A percentile compares a stretch with the other conserved stretches of the same genome.
phyloP scores from a whole-genome alignment of 2,329 filamentous ascomycete genomes.

The Purpureocillium lavendulum region DNA sequence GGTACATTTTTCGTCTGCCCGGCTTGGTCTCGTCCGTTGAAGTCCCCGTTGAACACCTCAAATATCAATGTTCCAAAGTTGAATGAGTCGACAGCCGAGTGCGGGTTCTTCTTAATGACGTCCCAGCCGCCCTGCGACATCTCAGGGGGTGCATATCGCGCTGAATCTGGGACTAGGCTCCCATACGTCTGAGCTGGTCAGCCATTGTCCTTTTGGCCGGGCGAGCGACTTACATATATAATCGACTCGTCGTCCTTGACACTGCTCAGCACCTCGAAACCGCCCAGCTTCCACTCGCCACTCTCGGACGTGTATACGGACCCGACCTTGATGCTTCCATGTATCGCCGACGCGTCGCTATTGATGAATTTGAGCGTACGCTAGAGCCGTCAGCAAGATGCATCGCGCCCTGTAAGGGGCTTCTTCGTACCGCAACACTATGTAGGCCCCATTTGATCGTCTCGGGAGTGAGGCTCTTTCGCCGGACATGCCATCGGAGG shows the following conservation, averaged over 20 bases:
- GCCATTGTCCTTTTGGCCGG: background rate
- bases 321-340: slow-evolving; percentile 75
- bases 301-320: slow-evolving; percentile 93
- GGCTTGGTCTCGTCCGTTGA: slow-evolving; percentile 66
- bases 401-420: background rate
- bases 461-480: slow-evolving; percentile 81
- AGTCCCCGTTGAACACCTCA: slow-evolving; percentile 87
- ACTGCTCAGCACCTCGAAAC: slow-evolving; percentile 88
- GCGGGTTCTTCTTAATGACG: slow-evolving; percentile 71
- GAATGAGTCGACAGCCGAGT: slow-evolving; percentile 80
- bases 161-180: slow-evolving; percentile 76
- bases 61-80: slow-evolving; percentile 76
- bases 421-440: slow-evolving; percentile 60
- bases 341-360: slow-evolving; percentile 82
- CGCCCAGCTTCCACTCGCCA: slow-evolving; percentile 94
- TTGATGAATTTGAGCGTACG: slow-evolving; percentile 96
- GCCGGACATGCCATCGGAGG: slow-evolving; percentile 80
- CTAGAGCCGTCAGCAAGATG: slow-evolving; percentile 30
- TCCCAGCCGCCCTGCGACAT: slow-evolving; percentile 86
- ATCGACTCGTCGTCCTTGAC: slow-evolving; percentile 93
- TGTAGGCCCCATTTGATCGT: slow-evolving; percentile 96
- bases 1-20: slow-evolving; percentile 82
- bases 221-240: slow-evolving; percentile 56
- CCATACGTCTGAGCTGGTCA: slow-evolving; percentile 60
- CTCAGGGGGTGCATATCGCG: slow-evolving; percentile 80